Base-by-base conservation (phyloP, 2,329 filamentous ascomycete genomes). In the Exophiala sp. region DNA sequence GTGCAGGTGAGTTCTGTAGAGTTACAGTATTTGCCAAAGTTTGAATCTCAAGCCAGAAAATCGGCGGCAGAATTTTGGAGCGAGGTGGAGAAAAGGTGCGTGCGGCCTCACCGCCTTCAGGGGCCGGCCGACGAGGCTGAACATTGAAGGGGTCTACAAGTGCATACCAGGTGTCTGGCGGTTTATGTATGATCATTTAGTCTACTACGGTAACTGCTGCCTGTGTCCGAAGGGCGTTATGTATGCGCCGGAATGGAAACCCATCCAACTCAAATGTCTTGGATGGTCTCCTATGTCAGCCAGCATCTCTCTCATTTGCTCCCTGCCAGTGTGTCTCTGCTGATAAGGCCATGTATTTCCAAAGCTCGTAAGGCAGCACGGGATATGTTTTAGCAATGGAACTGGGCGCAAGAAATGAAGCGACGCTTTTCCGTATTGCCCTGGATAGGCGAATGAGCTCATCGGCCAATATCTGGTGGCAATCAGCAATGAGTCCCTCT, bases 61-160 rank as follows among this genome's bases (percentile, higher is more conserved):
- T 50, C 38, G 27, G 30, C 38, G 51, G 46, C 51, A 53, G 46
- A 47, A 53, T 53, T 53, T 45, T 41, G 34, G 43, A 22, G 22
- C 1, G 7, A 10, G 35, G 47, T 39, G 46, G 24, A 30, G 38
- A 14, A 48, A 42, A 21, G 14, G 41, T 10, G 40, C 13, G 24
- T 6, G 14, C 18, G 9, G n/a, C 23, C 27, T 50, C 42, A 53
- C 47, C 47, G 46, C 47, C 43, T 53, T 50, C 11, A 6, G 27
- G 14, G 7, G 23, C 11, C 43, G n/a, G 16, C n/a, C 11, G 29
- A 45, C 34, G 34, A 37, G 34, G 34, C 43, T 29, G 48, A 48
- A 46, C 43, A n/a, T n/a, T n/a, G n/a, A n/a, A n/a, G n/a, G n/a
- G n/a, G n/a, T n/a, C n/a, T n/a, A n/a, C n/a, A n/a, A n/a, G n/a